These are phyloP conservation scores for Schizochytrium sp. DNA, from an alignment of 108 stramenopile species.

Conservation along the genomic window DNA sequence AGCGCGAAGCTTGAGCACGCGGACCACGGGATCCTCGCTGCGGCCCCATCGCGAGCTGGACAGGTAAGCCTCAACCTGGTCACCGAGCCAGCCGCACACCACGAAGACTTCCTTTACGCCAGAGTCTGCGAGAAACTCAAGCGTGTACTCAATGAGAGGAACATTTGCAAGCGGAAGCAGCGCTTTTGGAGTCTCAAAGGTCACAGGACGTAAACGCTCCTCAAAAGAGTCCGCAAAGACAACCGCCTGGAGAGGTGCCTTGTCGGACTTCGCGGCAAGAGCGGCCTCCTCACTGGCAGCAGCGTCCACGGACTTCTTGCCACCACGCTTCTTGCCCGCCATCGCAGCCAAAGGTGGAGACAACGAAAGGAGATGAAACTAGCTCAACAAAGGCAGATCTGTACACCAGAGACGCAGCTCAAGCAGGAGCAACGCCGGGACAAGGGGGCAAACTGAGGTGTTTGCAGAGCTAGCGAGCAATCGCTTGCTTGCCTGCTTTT, in stretches of 20 bases:
- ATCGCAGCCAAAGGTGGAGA: too few relatives aligned
- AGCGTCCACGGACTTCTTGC: background rate
- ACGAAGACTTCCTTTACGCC: slow-evolving; percentile 86
- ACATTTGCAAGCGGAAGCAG: slow-evolving; percentile 94
- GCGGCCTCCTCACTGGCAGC: slow-evolving; percentile 35
- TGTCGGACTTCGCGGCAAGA: slow-evolving; percentile 31
- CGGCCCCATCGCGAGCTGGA: slow-evolving; percentile 62
- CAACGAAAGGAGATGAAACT: too few relatives aligned
- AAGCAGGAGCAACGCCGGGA: too few relatives aligned
- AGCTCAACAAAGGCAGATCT: too few relatives aligned
- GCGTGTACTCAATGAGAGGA: slow-evolving; percentile 88
- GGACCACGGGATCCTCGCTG: slow-evolving; percentile 71
- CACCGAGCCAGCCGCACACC: slow-evolving; percentile 72
- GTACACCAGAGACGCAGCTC: too few relatives aligned
- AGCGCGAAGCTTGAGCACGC: slow-evolving; percentile 77
- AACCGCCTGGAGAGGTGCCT: slow-evolving; percentile 85
- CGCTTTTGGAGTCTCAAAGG: slow-evolving; percentile 78
- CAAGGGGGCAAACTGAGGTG: too few relatives aligned
- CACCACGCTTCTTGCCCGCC: background rate
- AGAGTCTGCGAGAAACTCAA: slow-evolving; percentile 90
- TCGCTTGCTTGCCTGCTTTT: too few relatives aligned
- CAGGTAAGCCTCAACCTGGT: slow-evolving; percentile 69
- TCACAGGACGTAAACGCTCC: slow-evolving; percentile 84
- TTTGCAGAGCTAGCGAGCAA: too few relatives aligned
- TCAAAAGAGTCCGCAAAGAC: slow-evolving; percentile 87